Evolutionary conservation across 352 stramenopile genomes (phyloP).

Genomic region (Phytophthora ramorum): DNA sequence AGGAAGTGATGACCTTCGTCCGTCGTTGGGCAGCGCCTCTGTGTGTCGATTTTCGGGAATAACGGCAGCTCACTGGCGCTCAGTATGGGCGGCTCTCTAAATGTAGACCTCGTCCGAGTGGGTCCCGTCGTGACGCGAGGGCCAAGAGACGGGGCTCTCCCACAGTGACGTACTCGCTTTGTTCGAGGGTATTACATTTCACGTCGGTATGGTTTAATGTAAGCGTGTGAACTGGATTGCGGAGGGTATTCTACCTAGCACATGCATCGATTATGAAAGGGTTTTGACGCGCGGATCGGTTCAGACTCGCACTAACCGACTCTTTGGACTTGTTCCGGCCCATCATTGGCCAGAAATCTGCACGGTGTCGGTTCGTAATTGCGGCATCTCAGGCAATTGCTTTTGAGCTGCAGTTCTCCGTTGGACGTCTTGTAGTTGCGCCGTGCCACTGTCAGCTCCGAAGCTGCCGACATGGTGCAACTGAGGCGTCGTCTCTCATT

Average conservation of each 20-base stretch:
- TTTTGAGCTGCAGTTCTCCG: too few species aligned
- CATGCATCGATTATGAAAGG: not conserved
- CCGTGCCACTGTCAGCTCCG: too few species aligned
- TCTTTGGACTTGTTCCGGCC: constrained; percentile 14
- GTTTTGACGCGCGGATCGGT: constrained; percentile 23
- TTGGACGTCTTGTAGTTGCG: too few species aligned
- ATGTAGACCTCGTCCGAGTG: constrained; percentile 24
- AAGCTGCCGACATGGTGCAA: too few species aligned
- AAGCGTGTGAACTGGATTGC: not conserved
- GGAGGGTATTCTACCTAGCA: constrained; percentile 3
- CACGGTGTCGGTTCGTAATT: constrained; percentile 6
- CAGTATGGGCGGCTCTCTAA: constrained; percentile 31
- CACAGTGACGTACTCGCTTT: not conserved
- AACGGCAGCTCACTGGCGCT: constrained; percentile 32
- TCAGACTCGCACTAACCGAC: constrained; percentile 22
- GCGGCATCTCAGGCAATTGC: constrained; percentile 11
- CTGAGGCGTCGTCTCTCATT: not conserved
- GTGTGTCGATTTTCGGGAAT: constrained; percentile 35
- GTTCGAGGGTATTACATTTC: not conserved
- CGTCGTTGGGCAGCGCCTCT: constrained; percentile 30
- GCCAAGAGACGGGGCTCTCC: not conserved
- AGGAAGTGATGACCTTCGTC: constrained; percentile 41
- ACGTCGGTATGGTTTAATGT: too few species aligned
- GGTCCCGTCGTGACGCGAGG: constrained; percentile 19
- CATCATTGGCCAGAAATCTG: constrained; percentile 6